phyloP scores from a whole-genome alignment of 345 rosid genomes.

The Populus tremula region DNA sequence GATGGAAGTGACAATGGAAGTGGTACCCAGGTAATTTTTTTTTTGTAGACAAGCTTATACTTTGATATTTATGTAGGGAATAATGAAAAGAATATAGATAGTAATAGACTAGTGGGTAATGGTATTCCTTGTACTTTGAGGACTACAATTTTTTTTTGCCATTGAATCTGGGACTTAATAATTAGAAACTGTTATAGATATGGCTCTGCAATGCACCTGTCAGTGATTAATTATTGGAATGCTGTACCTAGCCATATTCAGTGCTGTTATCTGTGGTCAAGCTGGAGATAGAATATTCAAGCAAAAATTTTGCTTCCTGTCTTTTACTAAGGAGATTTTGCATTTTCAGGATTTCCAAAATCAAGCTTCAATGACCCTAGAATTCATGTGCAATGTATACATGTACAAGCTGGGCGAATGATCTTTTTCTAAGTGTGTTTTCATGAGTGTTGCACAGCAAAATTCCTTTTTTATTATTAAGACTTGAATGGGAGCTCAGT shows the following conservation, averaged over 20 bases:
- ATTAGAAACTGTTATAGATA: neutral
- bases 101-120: neutral
- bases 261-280: neutral
- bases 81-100: neutral
- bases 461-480: neutral
- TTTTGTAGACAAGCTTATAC: neutral
- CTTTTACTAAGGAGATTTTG: neutral
- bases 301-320: neutral
- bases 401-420: neutral
- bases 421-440: neutral
- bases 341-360: neutral
- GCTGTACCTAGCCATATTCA: neutral
- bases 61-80: neutral
- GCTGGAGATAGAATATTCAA: neutral
- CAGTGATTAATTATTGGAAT: neutral
- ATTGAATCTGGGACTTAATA: neutral
- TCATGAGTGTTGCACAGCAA: neutral
- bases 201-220: neutral
- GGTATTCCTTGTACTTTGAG: neutral
- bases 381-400: neutral
- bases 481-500: neutral
- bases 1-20: constrained; percentile 42
- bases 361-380: neutral
- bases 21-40: constrained; percentile 31
- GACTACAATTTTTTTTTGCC: neutral